Conservation (phyloP, 305 asterid species). For the Fraxinus latifolia region DNA sequence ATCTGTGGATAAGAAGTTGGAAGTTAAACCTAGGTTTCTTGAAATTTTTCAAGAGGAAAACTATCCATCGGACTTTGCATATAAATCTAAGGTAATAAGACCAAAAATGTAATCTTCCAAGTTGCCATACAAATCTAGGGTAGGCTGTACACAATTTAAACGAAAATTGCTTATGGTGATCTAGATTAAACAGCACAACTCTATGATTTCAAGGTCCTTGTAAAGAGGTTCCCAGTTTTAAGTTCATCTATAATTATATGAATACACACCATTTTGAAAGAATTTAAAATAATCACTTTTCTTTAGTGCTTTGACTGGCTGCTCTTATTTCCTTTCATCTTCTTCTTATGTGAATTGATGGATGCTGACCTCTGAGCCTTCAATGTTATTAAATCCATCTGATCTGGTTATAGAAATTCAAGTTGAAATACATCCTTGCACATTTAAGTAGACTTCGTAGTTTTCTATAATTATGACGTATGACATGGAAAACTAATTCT, state of each 20-base stretch:
- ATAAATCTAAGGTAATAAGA: conserved; percentile 81
- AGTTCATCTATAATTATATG: neutral
- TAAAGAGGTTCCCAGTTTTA: neutral
- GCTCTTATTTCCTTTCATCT: neutral
- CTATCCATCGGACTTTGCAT: conserved; percentile 77
- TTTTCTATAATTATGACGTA: too few species aligned
- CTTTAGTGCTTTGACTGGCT: neutral
- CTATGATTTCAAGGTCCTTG: conserved; percentile 1
- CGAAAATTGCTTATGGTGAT: conserved; percentile 8
- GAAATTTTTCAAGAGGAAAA: conserved; percentile 88
- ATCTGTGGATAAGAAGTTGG: conserved; percentile 96
- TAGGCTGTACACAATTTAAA: conserved; percentile 2
- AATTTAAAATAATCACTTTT: conserved; percentile 4
- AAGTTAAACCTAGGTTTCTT: conserved; percentile 82
- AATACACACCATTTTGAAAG: neutral
- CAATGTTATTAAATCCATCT: neutral
- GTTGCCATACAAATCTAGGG: neutral
- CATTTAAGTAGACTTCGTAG: neutral
- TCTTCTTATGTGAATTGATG: too few species aligned
- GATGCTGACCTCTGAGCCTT: conserved; percentile 1
- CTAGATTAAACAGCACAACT: neutral
- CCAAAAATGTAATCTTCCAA: conserved; percentile 1
- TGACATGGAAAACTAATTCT: conserved; percentile 10
- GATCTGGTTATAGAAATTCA: neutral
- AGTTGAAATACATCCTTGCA: conserved; percentile 5